Conservation (phyloP, 345 rosid species). For the Citrus australasica region DNA sequence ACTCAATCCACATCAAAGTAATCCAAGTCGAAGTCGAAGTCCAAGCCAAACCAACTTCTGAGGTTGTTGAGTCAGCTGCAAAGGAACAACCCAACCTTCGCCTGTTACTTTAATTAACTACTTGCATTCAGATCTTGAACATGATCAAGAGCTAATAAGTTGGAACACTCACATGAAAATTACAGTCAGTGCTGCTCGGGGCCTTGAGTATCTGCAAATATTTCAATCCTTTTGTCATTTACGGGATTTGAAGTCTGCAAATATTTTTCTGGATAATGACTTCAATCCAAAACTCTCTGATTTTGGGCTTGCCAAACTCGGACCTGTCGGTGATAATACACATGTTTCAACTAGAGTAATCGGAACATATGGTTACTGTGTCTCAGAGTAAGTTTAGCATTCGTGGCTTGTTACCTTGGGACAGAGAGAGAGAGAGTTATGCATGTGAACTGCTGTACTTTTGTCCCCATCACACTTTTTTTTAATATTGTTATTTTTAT, state of each 20-base stretch:
- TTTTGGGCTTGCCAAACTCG: conserved; percentile 91
- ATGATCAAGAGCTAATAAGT: conserved; percentile 48
- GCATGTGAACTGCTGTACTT: too few species aligned
- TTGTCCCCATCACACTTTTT: too few species aligned
- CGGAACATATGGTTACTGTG: too few species aligned
- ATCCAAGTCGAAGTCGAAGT: too few species aligned
- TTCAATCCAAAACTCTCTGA: conserved; percentile 85
- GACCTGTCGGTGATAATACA: conserved; percentile 94
- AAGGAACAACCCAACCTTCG: too few species aligned
- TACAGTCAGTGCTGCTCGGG: conserved; percentile 85
- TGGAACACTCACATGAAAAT: conserved; percentile 86
- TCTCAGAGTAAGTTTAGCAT: too few species aligned
- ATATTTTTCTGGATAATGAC: conserved; percentile 72
- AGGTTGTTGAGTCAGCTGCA: too few species aligned
- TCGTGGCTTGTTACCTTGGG: too few species aligned
- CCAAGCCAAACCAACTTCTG: too few species aligned
- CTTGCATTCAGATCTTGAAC: conserved; percentile 46
- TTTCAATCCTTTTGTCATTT: conserved; percentile 76
- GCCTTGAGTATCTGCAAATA: conserved; percentile 75
- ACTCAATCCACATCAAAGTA: too few species aligned
- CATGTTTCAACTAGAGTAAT: conserved; percentile 8
- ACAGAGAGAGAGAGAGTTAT: too few species aligned
- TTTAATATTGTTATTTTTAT: too few species aligned
- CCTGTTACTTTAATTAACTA: background rate
- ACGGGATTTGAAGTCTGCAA: conserved; percentile 92